phyloP scores from a whole-genome alignment of 805 yeast species.

The Pichia pseudocactophila region DNA sequence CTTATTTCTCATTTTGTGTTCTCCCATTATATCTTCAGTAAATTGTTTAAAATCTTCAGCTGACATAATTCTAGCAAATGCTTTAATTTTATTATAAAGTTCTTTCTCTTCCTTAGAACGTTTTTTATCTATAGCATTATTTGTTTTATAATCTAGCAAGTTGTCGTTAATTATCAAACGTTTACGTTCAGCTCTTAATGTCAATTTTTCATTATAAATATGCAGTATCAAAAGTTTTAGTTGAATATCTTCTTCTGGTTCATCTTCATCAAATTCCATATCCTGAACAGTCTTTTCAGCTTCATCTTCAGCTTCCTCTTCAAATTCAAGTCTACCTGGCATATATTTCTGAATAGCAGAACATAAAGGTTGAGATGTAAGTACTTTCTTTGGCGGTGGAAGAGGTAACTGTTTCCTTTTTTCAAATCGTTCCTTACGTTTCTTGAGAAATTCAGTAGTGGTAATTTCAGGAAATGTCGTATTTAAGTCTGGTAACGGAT shows the following conservation, averaged over 20 bases:
- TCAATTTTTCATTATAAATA: constrained; percentile 81
- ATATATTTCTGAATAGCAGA: constrained; percentile 96
- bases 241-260: constrained; percentile 79
- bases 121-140: constrained; percentile 74
- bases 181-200: constrained; percentile 89
- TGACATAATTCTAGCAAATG: constrained; percentile 73
- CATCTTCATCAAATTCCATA: constrained; percentile 93
- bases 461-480: constrained; percentile 55
- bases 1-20: constrained; percentile 67
- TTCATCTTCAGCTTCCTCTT: constrained; percentile 92
- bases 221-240: constrained; percentile 80
- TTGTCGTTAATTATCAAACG: constrained; percentile 68
- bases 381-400: constrained; percentile 82
- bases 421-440: constrained; percentile 65
- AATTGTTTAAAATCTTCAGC: constrained; percentile 74
- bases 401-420: constrained; percentile 60
- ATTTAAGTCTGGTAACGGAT: constrained; percentile 85
- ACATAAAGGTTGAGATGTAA: constrained; percentile 90
- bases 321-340: constrained; percentile 98
- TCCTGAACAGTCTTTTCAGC: constrained; percentile 93
- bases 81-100: constrained; percentile 61
- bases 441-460: constrained; percentile 59
- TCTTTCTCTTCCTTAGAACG: constrained; percentile 88
- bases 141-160: constrained; percentile 75
- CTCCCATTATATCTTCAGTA: constrained; percentile 63